These are phyloP conservation scores for Vigna reflexopilosa DNA, from an alignment of 306 rosid species.

Conservation along the genomic window DNA sequence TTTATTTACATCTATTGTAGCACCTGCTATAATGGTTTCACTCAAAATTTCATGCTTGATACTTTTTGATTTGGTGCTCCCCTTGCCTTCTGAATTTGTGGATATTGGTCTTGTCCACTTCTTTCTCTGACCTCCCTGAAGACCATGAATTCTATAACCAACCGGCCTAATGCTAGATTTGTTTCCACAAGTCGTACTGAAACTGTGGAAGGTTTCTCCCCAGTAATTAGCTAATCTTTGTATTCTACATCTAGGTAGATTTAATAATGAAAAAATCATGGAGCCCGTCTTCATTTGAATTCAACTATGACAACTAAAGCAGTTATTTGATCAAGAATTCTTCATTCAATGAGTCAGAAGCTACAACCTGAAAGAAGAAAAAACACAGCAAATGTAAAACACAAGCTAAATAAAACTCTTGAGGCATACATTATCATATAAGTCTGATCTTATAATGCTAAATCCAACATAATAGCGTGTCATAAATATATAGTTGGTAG, in stretches of 20 bases:
- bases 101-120: conserved; percentile 82
- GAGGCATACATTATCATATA: conserved; percentile 18
- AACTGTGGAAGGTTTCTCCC: conserved; percentile 60
- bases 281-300: conserved; percentile 69
- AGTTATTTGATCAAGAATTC: conserved; percentile 42
- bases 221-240: conserved; percentile 63
- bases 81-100: conserved; percentile 65
- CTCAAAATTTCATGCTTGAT: conserved; percentile 62
- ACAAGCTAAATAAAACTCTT: neutral
- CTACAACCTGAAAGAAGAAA: conserved; percentile 59
- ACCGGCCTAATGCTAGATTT: conserved; percentile 53
- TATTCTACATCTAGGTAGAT: conserved; percentile 73
- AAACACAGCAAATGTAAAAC: conserved; percentile 17
- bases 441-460: conserved; percentile 19
- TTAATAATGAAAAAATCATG: conserved; percentile 70
- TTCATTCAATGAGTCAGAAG: conserved; percentile 39
- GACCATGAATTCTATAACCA: conserved; percentile 58
- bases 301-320: conserved; percentile 33
- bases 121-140: conserved; percentile 65
- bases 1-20: conserved; percentile 59
- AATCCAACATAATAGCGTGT: conserved; percentile 20
- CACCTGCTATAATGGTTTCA: conserved; percentile 57
- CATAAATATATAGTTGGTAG: neutral
- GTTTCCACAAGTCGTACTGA: conserved; percentile 52
- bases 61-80: conserved; percentile 55